Base-by-base conservation (phyloP, 2,329 filamentous ascomycete genomes). In the Fusarium nelsonii region DNA sequence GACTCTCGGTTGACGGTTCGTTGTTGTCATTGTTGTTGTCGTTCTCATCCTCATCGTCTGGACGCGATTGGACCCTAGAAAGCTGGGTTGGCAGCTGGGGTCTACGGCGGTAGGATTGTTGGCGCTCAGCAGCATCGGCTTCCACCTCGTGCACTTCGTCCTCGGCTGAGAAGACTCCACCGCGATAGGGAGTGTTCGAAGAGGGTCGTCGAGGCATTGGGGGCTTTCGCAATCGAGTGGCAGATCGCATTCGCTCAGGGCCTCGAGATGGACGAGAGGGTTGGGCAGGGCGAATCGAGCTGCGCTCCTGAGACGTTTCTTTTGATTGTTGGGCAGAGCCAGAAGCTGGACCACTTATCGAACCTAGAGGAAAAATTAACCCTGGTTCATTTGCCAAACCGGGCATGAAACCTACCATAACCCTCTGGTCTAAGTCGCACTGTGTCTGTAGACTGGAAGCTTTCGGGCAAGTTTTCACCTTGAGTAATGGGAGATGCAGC, bases 131-230 rank as follows among this genome's bases (percentile, higher is more conserved):
- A 65, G 86, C 81, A 74, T 94, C 92, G 65, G 88, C 87, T 75
- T 92, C 90, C 20, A 97, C 89, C 79, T 97, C 95, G 69, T 89
- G 86, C 26, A 90, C 84, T 75, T 93, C 94, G 78, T 98, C 95
- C 76, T 98, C 94, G 48, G 93, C 93, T 0, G 94, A 97, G 81
- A 97, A 98, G 63, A 95, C 85, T 66, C 92, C 92, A 32, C 94
- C 92, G 55, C 93, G 91, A 76, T 95, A 89, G 4, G 93, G 94
- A 40, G 89, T 89, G 58, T 87, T 92, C 26, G 93, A 93, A 2
- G 68, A 70, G n/a, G 90, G 85, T 65, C 93, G 90, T 71, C 93
- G 90, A 60, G 87, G 79, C 79, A 95, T 87, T 12, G 87, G 81
- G 18, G 93, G 93, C 78, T 95, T 97, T 77, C 88, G 90, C 15